Evolutionary conservation across 176 grass and related monocot genomes (phyloP), one percentile per base, ranked within the genome.

Genomic region (Carex myosuroides): DNA sequence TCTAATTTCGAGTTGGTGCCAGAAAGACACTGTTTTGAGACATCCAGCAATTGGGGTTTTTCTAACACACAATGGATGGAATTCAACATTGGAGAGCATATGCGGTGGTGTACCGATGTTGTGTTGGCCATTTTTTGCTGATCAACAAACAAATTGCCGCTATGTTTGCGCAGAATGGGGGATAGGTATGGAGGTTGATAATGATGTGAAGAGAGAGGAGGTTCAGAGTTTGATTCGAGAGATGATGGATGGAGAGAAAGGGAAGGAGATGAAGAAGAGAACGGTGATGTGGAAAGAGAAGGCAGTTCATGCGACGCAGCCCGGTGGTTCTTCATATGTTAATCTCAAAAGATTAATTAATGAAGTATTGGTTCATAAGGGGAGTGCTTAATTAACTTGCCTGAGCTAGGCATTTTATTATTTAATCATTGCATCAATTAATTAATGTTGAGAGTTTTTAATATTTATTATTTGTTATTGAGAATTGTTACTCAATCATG

Each of bases 131-230:
- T 82, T 82, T 44, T 82, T 82, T 82, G 37, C 39, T 64, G 79
- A 82, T 60, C 79, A 82, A 66, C 79, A 64, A 9, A 82, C 79
- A n/a, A 82, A 82, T 52, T 82, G 79, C 61, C 79, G 54, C 59
- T 82, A 82, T 52, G 35, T 46, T 50, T 82, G 79, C 3, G 10
- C 39, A 12, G 60, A 82, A 65, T 82, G 79, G 79, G 60, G 60
- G 79, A 64, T 82, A 8, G 79, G 79, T 37, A 82, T 66, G 79
- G 79, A 82, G 35, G 30, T 82, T 30, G 79, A 66, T 17, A 82
- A 82, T 64, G 58, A 63, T 82, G 79, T 66, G 59, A 82, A 82
- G 79, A 82, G 79, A 82, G 33, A 44, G 18, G 79, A 82, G n/a
- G 20, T 82, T 57, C 14, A 44, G 59, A 26, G 41, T 29, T 64